phyloP scores from a whole-genome alignment of 2,329 filamentous ascomycete genomes.

The Lizonia empirigonia region DNA sequence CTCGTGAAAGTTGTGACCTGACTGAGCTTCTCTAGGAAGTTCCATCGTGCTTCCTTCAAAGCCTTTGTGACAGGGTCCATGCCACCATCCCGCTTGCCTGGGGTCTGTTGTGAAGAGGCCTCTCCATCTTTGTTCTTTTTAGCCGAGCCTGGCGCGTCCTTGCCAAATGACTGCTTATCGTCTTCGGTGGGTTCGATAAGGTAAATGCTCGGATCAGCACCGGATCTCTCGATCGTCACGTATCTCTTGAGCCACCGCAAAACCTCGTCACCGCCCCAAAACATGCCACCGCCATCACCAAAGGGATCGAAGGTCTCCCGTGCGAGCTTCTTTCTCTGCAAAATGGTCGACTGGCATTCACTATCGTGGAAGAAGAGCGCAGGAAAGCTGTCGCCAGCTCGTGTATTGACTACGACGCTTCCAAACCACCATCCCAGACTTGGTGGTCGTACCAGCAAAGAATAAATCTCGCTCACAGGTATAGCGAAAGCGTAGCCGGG shows the following conservation, averaged over 20 bases:
- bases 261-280: constrained; percentile 98
- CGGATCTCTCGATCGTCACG: constrained; percentile 79
- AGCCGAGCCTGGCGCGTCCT: constrained; percentile 56
- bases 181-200: constrained; percentile 85
- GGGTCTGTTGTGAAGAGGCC: constrained; percentile 32
- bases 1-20: constrained; percentile 96
- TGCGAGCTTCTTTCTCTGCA: constrained; percentile 87
- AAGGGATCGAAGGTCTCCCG: constrained; percentile 90
- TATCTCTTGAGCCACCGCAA: constrained; percentile 88
- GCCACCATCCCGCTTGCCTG: constrained; percentile 64
- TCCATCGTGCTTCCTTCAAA: constrained; percentile 95
- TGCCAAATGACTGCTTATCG: constrained; percentile 81
- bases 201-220: constrained; percentile 87
- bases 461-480: constrained; percentile 88
- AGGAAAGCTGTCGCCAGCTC: constrained; percentile 89
- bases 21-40: constrained; percentile 92
- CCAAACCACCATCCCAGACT: constrained; percentile 99
- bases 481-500: constrained; percentile 90
- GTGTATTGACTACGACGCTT: constrained; percentile 89
- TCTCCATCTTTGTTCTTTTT: constrained; percentile 45
- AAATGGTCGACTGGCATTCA: constrained; percentile 93
- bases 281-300: constrained; percentile 81
- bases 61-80: constrained; percentile 96
- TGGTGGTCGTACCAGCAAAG: constrained; percentile 84
- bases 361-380: constrained; percentile 97